Evolutionary conservation across 2,329 filamentous ascomycete genomes (phyloP).

Genomic region (Aureobasidium mangrovei): DNA sequence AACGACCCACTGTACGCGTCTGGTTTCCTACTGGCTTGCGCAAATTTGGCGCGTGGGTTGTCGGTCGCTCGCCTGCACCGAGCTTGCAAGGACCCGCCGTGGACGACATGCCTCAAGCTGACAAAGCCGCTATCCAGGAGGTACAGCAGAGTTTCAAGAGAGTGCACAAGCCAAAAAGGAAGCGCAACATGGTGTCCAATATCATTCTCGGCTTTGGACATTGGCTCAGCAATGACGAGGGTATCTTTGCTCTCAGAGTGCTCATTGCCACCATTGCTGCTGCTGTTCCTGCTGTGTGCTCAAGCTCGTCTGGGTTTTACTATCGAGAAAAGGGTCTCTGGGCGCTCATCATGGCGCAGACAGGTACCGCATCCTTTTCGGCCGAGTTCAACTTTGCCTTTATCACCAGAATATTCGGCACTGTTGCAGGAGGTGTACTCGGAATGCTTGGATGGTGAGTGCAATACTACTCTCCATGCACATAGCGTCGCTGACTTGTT

Average conservation of each 20-base stretch:
- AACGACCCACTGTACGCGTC: neutral
- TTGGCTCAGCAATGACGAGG: slow-evolving; percentile 13
- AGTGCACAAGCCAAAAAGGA: slow-evolving; percentile 21
- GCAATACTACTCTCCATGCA: no score
- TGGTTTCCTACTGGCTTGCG: slow-evolving; percentile 12
- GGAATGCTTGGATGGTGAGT: slow-evolving; percentile 38
- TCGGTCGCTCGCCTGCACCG: neutral
- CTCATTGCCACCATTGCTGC: slow-evolving; percentile 9
- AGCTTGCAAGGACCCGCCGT: neutral
- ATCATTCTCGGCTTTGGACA: slow-evolving; percentile 31
- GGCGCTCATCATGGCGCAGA: slow-evolving; percentile 45
- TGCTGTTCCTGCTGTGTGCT: slow-evolving; percentile 2
- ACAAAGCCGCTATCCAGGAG: slow-evolving; percentile 8
- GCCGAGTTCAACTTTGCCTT: slow-evolving; percentile 43
- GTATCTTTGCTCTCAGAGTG: slow-evolving; percentile 9
- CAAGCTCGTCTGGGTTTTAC: slow-evolving; percentile 35
- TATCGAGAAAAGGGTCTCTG: slow-evolving; percentile 39
- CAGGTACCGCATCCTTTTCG: slow-evolving; percentile 41
- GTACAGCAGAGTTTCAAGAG: slow-evolving; percentile 3
- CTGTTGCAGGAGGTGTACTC: slow-evolving; percentile 39
- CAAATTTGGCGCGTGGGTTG: slow-evolving; percentile 4
- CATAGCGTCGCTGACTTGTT: neutral
- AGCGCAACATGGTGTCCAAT: slow-evolving; percentile 34
- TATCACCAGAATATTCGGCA: slow-evolving; percentile 34
- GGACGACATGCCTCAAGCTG: slow-evolving; percentile 4